Evolutionary conservation across 805 yeast species (phyloP).

Genomic region (Wickerhamiella spandovensis): DNA sequence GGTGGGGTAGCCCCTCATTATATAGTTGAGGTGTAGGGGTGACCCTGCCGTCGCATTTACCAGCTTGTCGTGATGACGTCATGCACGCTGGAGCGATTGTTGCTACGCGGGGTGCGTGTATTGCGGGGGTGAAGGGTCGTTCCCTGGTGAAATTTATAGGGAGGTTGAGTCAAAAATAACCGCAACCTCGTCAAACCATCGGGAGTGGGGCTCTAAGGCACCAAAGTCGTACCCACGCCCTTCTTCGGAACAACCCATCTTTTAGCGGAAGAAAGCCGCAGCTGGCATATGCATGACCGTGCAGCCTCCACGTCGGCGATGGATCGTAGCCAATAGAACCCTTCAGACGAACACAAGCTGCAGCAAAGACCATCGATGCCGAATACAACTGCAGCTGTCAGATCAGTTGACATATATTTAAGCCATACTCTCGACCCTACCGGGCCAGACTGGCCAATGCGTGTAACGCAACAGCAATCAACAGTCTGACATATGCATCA

Average conservation of each 20-base stretch:
- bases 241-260: background rate
- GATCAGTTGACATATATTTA: background rate
- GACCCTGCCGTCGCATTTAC: background rate
- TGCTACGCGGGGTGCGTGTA: background rate
- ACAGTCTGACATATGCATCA: background rate
- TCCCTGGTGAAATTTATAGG: no score
- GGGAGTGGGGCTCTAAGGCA: no score
- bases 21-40: background rate
- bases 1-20: background rate
- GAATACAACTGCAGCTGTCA: background rate
- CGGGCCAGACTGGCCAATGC: no score
- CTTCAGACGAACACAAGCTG: background rate
- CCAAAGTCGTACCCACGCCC: background rate
- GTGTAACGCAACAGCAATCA: background rate
- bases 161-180: no score
- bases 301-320: background rate
- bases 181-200: no score
- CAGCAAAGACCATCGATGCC: background rate
- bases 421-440: no score
- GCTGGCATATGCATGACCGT: background rate
- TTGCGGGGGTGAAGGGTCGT: background rate
- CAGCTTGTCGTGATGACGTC: background rate
- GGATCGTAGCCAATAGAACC: background rate
- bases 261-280: background rate
- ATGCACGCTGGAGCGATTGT: background rate